These are phyloP conservation scores for Gloeophyllum trabeum DNA, from an alignment of 768 basidiomycete genomes.

Conservation along the genomic window DNA sequence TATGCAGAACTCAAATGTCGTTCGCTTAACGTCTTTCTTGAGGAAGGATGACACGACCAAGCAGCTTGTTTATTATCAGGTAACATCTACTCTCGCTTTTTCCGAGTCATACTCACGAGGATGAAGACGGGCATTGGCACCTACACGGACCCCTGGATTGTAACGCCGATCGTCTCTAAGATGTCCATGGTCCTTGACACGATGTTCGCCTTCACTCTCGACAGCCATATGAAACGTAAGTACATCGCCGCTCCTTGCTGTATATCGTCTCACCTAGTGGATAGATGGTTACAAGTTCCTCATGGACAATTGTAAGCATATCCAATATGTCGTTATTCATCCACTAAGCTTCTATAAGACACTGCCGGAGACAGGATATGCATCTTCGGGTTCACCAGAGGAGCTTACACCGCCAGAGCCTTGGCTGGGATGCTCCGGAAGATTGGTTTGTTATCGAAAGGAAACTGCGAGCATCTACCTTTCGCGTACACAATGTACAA, in stretches of 20 bases:
- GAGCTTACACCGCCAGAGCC: conserved; percentile 40
- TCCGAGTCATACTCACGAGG: neutral
- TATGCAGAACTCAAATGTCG: conserved; percentile 31
- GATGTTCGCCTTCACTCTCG: conserved; percentile 35
- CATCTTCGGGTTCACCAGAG: conserved; percentile 59
- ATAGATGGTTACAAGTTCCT: conserved; percentile 45
- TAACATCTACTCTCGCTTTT: neutral
- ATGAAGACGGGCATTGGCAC: conserved; percentile 42
- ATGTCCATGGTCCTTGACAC: conserved; percentile 33
- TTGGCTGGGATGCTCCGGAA: conserved; percentile 48
- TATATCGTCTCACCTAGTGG: neutral
- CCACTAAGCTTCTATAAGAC: conserved; percentile 16
- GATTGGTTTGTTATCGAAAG: conserved; percentile 21
- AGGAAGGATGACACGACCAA: conserved; percentile 33
- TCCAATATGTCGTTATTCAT: neutral
- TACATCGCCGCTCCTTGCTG: neutral
- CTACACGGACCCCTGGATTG: conserved; percentile 31
- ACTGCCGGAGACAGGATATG: conserved; percentile 40
- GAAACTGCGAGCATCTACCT: conserved; percentile 34
- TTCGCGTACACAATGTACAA: conserved; percentile 51
- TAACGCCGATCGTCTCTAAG: conserved; percentile 30
- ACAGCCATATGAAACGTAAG: conserved; percentile 34
- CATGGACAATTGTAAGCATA: conserved; percentile 41
- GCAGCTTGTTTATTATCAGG: conserved; percentile 3
- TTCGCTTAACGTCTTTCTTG: conserved; percentile 35